phyloP scores from a whole-genome alignment of 495 filamentous ascomycete genomes.

The Schizothecium vesticola region DNA sequence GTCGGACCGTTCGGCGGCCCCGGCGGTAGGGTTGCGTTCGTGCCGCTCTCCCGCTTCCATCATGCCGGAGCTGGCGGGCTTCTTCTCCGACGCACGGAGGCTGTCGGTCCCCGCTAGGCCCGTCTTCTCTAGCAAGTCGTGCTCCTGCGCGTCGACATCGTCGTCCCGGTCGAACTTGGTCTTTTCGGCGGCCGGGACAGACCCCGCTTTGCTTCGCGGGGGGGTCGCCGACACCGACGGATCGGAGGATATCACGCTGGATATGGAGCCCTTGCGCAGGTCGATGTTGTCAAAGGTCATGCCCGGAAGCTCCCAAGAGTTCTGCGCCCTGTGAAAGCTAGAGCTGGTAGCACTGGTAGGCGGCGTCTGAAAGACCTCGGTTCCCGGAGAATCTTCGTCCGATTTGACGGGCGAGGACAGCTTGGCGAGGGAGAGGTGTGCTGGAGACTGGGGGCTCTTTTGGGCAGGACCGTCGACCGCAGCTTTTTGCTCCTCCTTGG shows the following conservation, averaged over 20 bases:
- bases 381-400: conserved; percentile 28
- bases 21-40: conserved; percentile 24
- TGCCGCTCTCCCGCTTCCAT: conserved; percentile 30
- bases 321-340: conserved; percentile 43
- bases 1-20: conserved; percentile 40
- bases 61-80: conserved; percentile 18
- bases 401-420: conserved; percentile 25
- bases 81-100: conserved; percentile 14
- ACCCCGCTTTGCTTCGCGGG: conserved; percentile 21
- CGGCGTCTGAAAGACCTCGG: conserved; percentile 44
- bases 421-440: conserved; percentile 26
- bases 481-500: conserved; percentile 26
- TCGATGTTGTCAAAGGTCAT: conserved; percentile 34
- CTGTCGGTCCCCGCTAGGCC: conserved; percentile 37
- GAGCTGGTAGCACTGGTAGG: conserved; percentile 40
- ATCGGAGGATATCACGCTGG: conserved; percentile 37
- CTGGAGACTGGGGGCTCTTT: conserved; percentile 30
- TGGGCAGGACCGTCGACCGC: conserved; percentile 15
- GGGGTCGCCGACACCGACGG: conserved; percentile 26
- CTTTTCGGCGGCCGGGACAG: conserved; percentile 19
- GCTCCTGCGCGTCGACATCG: conserved; percentile 46
- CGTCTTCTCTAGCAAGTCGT: conserved; percentile 46
- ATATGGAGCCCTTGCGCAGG: conserved; percentile 37
- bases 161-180: conserved; percentile 23
- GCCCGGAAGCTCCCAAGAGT: conserved; percentile 50